phyloP scores from a whole-genome alignment of 495 filamentous ascomycete genomes.

The Penicillium mononematosum region DNA sequence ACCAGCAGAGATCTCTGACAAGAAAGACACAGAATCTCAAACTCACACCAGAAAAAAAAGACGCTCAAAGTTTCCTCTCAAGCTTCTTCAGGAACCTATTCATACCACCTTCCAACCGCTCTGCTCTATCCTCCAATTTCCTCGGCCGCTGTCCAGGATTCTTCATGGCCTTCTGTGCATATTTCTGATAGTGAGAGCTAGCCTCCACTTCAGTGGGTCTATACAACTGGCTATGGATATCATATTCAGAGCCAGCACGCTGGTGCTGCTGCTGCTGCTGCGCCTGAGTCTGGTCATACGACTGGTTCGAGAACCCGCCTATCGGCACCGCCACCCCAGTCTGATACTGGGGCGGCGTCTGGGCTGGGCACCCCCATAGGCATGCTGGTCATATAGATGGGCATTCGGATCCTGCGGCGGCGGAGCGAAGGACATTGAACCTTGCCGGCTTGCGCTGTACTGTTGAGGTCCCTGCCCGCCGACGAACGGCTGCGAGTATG shows the following conservation, averaged over 20 bases:
- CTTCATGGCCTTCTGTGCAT: constrained; percentile 53
- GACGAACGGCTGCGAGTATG: constrained; percentile 37
- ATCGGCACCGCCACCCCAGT: constrained; percentile 27
- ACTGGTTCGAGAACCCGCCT: constrained; percentile 58
- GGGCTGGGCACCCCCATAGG: constrained; percentile 17
- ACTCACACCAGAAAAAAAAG: background rate
- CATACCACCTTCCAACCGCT: constrained; percentile 71
- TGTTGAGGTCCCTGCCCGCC: constrained; percentile 19
- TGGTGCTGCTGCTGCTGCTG: constrained; percentile 31
- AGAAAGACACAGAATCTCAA: background rate
- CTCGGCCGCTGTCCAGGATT: constrained; percentile 47
- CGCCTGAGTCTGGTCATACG: constrained; percentile 44
- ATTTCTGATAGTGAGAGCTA: constrained; percentile 39
- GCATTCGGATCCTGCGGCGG: constrained; percentile 47
- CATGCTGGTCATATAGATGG: constrained; percentile 37
- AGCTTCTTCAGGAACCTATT: constrained; percentile 82
- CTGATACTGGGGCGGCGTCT: constrained; percentile 24
- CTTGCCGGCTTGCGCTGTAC: constrained; percentile 16
- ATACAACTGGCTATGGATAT: constrained; percentile 75
- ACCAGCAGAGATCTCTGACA: constrained; percentile 1
- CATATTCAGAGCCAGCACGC: constrained; percentile 49
- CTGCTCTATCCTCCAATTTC: constrained; percentile 68
- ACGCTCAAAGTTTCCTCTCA: constrained; percentile 72
- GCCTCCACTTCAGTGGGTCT: constrained; percentile 67
- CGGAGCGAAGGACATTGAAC: constrained; percentile 43